Base-by-base conservation (phyloP, 257 asterid species). In the Coffea eugenioides region DNA sequence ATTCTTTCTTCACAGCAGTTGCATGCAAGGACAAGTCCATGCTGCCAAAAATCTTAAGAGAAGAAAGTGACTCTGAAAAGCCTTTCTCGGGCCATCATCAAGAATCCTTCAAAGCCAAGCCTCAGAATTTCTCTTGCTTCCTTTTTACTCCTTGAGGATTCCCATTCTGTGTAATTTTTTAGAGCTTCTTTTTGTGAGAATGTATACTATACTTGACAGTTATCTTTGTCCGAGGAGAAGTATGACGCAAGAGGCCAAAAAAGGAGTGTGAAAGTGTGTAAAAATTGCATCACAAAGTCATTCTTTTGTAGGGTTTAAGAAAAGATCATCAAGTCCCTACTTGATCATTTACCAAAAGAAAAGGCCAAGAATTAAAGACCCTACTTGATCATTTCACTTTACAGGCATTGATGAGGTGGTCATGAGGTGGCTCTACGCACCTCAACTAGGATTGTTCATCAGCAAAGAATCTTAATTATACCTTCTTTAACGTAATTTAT, bases 61-160 rank as follows among this genome's bases (percentile, higher is more conserved):
- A 69, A 48, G 84, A 89, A 87, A 81, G 84, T 73, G 86, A 84
- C 82, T 27, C 45, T 73, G 81, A 81, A 73, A 84, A 82, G 49
- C 69, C 72, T 69, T 48, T 57, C 71, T 77, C 43, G 62, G 81
- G 79, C 71, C 79, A 87, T 84, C 43, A 39, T 39, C 82, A 86
- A 79, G 74, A 84, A 84, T 84, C 86, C 78, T 74, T 79, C 86
- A 78, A 84, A 85, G 83, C 73, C 80, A 80, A 83, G 72, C 80
- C 78, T 69, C 41, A 43, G 65, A 70, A 77, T 71, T 82, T 81
- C 71, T 61, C 57, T 80, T 62, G 52, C 81, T 62, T n/a, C 72
- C 83, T 80, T 81, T 84, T 68, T 78, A 79, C 78, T 80, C 73
- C 56, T 81, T 79, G 6, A 73, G 59, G 75, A 81, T 78, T 73